Base-by-base conservation (phyloP, 176 grass and related monocot species). In the Canna indica region DNA sequence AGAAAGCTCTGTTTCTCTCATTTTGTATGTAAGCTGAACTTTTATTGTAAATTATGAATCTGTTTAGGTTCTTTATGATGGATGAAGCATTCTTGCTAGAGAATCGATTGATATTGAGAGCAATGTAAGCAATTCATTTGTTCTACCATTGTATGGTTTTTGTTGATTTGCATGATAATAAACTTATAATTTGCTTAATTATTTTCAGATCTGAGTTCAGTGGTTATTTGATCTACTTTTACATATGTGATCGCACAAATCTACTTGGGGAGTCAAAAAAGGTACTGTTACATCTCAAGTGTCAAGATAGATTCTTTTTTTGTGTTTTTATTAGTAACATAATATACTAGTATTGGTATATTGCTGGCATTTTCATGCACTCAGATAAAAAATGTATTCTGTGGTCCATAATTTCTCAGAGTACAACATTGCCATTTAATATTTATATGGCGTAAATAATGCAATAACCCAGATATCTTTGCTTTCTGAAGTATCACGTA, bases 161-260 rank as follows among this genome's bases (percentile, higher is more conserved):
- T 14, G 61, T 30, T 14, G 34, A 52, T 64, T 60, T 56, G 52
- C 20, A 27, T 44, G 68, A 41, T 73, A 48, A 17, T 14, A 9
- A 58, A 6, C 74, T 83, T 11, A n/a, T n/a, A n/a, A n/a, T n/a
- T 3, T 80, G 68, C 64, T 83, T 66, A 90, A 27, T 67, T 33
- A 0, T 38, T 82, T 83, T 86, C 86, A 99, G 94, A 90, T 90
- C 89, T 57, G 94, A 99, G 73, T 87, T 99, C 82, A 89, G 86
- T 68, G 89, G 74, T 39, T 83, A 85, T 77, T 78, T 99, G 76
- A 68, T 90, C 44, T 99, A 99, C 58, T 99, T 90, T 83, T 93
- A 90, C 71, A 64, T 99, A 74, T 99, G 86, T 68, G 94, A 99
- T 76, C 82, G 89, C 44, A 93, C 89, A 82, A 71, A 87, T 83